phyloP scores from a whole-genome alignment of 2,329 filamentous ascomycete genomes.

The Trichophaea hybrida region DNA sequence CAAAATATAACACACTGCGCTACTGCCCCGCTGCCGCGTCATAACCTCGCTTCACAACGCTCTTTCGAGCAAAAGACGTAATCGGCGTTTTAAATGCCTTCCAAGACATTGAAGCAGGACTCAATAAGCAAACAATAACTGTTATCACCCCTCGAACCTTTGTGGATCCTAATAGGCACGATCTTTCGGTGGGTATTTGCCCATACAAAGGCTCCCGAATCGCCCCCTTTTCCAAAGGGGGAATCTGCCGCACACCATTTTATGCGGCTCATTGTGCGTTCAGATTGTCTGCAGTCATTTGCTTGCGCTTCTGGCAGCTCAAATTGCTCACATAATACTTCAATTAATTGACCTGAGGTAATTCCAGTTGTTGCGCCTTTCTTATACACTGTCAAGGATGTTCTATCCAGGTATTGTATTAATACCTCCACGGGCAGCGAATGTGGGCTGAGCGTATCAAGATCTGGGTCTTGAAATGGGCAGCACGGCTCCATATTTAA shows the following conservation, averaged over 20 bases:
- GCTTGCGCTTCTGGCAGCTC: neutral
- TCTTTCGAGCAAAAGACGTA: conserved; percentile 16
- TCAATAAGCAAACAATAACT: neutral
- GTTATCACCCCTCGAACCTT: neutral
- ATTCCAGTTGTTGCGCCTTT: neutral
- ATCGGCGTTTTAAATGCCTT: conserved; percentile 31
- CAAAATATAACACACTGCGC: too few species aligned
- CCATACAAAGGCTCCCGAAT: neutral
- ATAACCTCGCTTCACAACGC: conserved; percentile 25
- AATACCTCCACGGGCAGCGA: neutral
- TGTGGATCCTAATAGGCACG: neutral
- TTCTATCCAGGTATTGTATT: neutral
- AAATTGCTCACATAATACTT: neutral
- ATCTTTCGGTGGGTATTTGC: neutral
- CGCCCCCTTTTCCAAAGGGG: neutral
- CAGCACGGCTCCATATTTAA: neutral
- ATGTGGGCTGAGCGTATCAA: neutral
- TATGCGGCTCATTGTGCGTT: neutral
- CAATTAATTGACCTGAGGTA: neutral
- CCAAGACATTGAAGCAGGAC: conserved; percentile 28
- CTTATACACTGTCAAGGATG: neutral
- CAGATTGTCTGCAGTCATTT: neutral
- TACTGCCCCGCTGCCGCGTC: too few species aligned
- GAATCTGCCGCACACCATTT: neutral
- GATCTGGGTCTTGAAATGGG: neutral